Percentiles rank a stretch among this genome's conserved stretches.
Evolutionary conservation across 1,284 basidiomycete species (phyloP).

Genomic region (Singerocomus inundabilis): DNA sequence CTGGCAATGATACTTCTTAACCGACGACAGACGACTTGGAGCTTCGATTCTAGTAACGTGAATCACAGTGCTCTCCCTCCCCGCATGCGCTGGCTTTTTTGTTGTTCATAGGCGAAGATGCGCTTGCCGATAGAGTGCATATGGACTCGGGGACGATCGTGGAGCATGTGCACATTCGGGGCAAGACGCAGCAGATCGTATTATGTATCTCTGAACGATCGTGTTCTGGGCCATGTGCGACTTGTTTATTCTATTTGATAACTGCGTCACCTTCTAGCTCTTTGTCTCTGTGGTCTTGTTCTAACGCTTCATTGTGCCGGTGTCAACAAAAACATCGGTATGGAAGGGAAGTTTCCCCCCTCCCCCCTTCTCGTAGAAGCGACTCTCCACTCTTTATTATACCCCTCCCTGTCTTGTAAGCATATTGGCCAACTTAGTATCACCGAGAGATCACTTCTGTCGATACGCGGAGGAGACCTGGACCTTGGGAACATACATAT

Average conservation of each 20-base stretch:
- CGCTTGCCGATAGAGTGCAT: slow-evolving; percentile 94
- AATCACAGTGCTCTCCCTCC: too few species aligned
- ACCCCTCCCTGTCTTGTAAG: neutral
- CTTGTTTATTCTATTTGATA: slow-evolving; percentile 20
- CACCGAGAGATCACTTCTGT: too few species aligned
- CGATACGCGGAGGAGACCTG: too few species aligned
- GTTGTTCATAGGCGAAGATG: slow-evolving; percentile 77
- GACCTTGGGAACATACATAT: too few species aligned
- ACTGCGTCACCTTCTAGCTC: too few species aligned
- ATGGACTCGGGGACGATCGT: slow-evolving; percentile 79
- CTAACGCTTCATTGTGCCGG: too few species aligned
- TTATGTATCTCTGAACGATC: slow-evolving; percentile 81
- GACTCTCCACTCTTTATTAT: neutral
- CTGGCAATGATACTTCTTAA: too few species aligned
- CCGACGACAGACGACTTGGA: too few species aligned
- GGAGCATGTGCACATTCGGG: slow-evolving; percentile 90
- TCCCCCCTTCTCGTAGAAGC: neutral
- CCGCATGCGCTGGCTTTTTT: too few species aligned
- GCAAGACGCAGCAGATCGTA: slow-evolving; percentile 95
- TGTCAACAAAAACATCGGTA: slow-evolving; percentile 43
- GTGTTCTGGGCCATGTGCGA: slow-evolving; percentile 75
- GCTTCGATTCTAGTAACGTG: too few species aligned
- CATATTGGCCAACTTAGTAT: too few species aligned
- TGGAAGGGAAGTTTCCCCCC: slow-evolving; percentile 10
- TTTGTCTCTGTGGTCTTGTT: too few species aligned